phyloP scores from a whole-genome alignment of 176 grass and related monocot genomes.

The Zea mays region Zm-B73-REFERENCE-NAM-5.0 NC_050096.1:12184001-12184500 shows the following conservation, averaged over 20 bases:
- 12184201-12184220: neutral
- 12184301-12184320: neutral
- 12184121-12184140: too few species aligned
- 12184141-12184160: too few species aligned
- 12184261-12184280: neutral
- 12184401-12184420: neutral
- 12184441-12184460: neutral
- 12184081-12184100: too few species aligned
- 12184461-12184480: constrained; percentile 5
- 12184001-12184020: too few species aligned
- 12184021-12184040: too few species aligned
- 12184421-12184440: constrained; percentile 39
- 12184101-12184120: too few species aligned
- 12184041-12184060: too few species aligned
- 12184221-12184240: constrained; percentile 17
- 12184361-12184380: neutral
- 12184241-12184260: neutral
- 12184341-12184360: neutral
- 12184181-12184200: constrained; percentile 17
- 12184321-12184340: constrained; percentile 26
- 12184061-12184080: too few species aligned
- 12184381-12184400: neutral
- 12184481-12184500: constrained; percentile 29
- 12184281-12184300: constrained; percentile 20
- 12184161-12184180: constrained; percentile 16